Evolutionary conservation across 306 rosid genomes (phyloP), one percentile per base, ranked within the genome.

Genomic region (Lupinus albus): DNA sequence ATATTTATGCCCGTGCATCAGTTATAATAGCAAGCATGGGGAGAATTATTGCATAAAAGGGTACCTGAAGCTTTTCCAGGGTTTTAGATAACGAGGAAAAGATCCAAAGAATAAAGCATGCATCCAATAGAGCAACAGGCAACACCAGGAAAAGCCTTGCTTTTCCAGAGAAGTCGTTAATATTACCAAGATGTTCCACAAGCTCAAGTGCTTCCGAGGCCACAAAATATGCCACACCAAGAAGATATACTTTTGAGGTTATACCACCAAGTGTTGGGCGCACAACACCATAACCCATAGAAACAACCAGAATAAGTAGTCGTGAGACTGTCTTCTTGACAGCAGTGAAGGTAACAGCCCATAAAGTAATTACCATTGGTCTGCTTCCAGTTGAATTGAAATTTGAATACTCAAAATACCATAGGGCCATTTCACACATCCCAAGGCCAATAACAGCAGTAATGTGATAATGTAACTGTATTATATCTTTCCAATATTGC

Each of bases 391-490:
- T 85, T 32, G 87, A 71, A 79, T 85, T 85, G 81, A 87, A 85
- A 77, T 87, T 87, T 36, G 85, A 82, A 69, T 85, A 87, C 70
- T 85, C 90, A 60, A 85, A 85, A 71, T 87, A 85, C 94, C 89
- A 87, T n/a, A 85, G 73, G 46, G 90, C 88, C 94, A 87, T 87
- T 74, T 87, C 94, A 79, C 88, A 85, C 94, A 85, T 85, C 45
- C 94, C 94, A 13, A 87, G 90, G 28, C 88, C 88, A 77, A 87
- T 85, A 14, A 83, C 90, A 17, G 90, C 82, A 72, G 90, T 87
- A 44, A 87, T 81, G 76, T 85, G 90, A 76, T 83, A 87, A 76
- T 87, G 94, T 80, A 87, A 64, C 25, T 85, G 90, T 28, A 85
- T 87, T 68, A 83, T 81, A 60, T 83, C 85, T 72, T 85, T 87